Conservation (phyloP, 106 monocot species). For the Dendrobium officinale region DNA sequence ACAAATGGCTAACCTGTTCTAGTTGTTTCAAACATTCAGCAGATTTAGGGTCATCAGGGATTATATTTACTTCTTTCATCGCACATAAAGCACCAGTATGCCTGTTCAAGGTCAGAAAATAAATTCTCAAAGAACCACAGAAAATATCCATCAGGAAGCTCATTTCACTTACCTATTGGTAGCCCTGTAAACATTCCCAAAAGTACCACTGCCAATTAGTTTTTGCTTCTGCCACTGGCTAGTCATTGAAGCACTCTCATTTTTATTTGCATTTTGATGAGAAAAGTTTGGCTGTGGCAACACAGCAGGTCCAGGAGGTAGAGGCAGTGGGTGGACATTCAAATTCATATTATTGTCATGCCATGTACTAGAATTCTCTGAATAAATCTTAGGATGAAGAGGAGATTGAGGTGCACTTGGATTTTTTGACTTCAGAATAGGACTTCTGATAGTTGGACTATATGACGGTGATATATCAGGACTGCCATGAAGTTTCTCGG, state of each 20-base stretch:
- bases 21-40: slow-evolving; percentile 77
- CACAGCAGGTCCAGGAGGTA: slow-evolving; percentile 57
- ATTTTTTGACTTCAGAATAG: slow-evolving; percentile 40
- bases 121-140: slow-evolving; percentile 5
- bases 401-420: slow-evolving; percentile 71
- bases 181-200: slow-evolving; percentile 83
- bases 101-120: slow-evolving; percentile 27
- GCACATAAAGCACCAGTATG: slow-evolving; percentile 86
- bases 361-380: slow-evolving; percentile 31
- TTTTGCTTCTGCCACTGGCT: slow-evolving; percentile 82
- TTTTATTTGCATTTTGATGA: slow-evolving; percentile 24
- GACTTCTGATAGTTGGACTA: slow-evolving; percentile 43
- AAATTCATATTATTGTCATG: slow-evolving; percentile 32
- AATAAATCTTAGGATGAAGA: slow-evolving; percentile 40
- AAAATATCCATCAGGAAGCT: neutral
- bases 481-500: slow-evolving; percentile 32
- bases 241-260: slow-evolving; percentile 36
- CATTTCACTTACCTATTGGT: slow-evolving; percentile 49
- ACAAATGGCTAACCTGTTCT: slow-evolving; percentile 59
- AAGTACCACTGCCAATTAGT: slow-evolving; percentile 91
- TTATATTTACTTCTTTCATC: slow-evolving; percentile 96
- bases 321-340: slow-evolving; percentile 73
- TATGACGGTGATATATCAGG: slow-evolving; percentile 37
- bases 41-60: slow-evolving; percentile 83
- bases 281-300: slow-evolving; percentile 26